Conservation (phyloP, 805 yeast species). For the Saccharomyces kudriavzevii region DNA sequence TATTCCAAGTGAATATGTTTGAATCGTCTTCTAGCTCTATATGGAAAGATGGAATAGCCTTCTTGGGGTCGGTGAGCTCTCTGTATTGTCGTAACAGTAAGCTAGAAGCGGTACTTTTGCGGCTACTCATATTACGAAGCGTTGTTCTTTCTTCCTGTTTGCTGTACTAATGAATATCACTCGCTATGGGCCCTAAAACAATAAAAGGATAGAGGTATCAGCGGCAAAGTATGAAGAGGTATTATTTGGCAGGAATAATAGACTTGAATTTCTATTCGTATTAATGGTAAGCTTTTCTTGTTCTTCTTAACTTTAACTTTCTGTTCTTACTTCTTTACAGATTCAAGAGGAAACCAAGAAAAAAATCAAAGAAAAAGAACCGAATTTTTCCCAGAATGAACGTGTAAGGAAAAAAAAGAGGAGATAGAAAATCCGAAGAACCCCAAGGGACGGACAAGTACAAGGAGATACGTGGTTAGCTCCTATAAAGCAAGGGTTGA, state of each 20-base stretch:
- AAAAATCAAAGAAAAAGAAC: neutral
- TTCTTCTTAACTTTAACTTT: neutral
- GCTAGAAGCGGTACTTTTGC: constrained; percentile 60
- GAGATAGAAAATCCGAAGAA: neutral
- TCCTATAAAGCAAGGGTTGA: neutral
- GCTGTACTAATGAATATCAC: neutral
- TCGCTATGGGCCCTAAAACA: neutral
- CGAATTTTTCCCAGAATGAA: neutral
- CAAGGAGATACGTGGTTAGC: neutral
- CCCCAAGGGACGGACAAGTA: neutral
- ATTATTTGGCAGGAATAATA: neutral
- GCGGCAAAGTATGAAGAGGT: neutral
- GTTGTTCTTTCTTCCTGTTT: neutral
- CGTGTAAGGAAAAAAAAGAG: neutral
- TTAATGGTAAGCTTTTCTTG: neutral
- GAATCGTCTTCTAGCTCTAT: constrained; percentile 56
- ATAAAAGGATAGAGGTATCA: neutral
- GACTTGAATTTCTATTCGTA: neutral
- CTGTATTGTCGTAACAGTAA: constrained; percentile 86
- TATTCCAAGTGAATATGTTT: constrained; percentile 61
- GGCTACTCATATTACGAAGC: constrained; percentile 19
- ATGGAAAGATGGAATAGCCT: constrained; percentile 65
- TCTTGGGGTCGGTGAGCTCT: constrained; percentile 88
- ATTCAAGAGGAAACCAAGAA: neutral
- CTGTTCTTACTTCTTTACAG: neutral